Percentiles rank a stretch among this genome's conserved stretches.
These are phyloP conservation scores for Prunus davidiana DNA, from an alignment of 306 rosid species.

Conservation along the genomic window DNA sequence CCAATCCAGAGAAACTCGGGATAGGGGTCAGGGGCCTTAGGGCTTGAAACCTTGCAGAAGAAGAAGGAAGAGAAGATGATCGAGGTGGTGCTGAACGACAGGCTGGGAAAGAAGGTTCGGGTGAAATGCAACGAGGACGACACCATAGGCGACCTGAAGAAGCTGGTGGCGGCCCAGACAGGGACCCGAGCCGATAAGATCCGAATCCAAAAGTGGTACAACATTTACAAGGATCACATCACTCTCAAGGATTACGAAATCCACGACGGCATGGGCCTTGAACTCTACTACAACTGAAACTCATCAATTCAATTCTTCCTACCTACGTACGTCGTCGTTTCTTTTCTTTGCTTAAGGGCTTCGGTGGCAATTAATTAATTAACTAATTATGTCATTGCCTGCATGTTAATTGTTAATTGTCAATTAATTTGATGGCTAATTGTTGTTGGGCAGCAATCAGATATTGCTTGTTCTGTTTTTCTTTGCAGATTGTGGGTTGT, in stretches of 20 bases:
- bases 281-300: constrained; percentile 73
- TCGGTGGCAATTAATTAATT: no score
- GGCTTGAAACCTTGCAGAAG: neutral
- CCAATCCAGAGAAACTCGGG: no score
- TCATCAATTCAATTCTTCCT: neutral
- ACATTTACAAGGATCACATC: constrained; percentile 80
- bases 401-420: no score
- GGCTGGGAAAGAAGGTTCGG: constrained; percentile 86
- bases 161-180: constrained; percentile 91
- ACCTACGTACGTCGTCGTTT: no score
- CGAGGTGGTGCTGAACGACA: constrained; percentile 84
- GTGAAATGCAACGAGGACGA: constrained; percentile 89
- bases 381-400: no score
- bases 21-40: neutral
- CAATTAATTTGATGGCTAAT: no score
- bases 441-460: no score
- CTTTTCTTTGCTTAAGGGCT: no score
- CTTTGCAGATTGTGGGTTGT: no score
- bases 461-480: no score
- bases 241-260: constrained; percentile 85
- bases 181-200: constrained; percentile 78
- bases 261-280: constrained; percentile 94
- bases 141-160: constrained; percentile 86
- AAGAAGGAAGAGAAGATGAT: constrained; percentile 62
- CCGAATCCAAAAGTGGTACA: constrained; percentile 77